phyloP scores from a whole-genome alignment of 1,284 basidiomycete species.

The Irpex sp. region DNA sequence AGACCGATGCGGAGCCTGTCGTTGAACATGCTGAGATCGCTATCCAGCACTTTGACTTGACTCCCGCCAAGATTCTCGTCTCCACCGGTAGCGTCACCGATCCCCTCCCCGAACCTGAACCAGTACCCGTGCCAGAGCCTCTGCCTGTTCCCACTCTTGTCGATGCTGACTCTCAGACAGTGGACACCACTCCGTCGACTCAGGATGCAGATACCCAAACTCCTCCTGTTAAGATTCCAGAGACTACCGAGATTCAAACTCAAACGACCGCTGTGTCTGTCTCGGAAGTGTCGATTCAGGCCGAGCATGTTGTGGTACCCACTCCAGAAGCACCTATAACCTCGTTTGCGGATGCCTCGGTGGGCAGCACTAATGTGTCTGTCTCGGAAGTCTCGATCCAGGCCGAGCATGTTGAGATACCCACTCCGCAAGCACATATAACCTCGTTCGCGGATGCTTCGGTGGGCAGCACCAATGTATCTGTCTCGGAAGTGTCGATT shows the following conservation, averaged over 20 bases:
- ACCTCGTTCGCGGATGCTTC: conserved; percentile 14
- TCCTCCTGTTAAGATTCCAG: not conserved
- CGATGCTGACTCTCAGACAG: conserved; percentile 29
- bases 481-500: conserved; percentile 9
- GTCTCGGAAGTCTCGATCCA: conserved; percentile 12
- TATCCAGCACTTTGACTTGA: conserved; percentile 36
- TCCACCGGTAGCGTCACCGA: conserved; percentile 30
- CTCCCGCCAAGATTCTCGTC: conserved; percentile 27
- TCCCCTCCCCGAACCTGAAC: conserved; percentile 12
- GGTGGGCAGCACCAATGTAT: conserved; percentile 26
- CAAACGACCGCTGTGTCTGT: conserved; percentile 13
- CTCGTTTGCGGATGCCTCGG: conserved; percentile 11
- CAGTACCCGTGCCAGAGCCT: conserved; percentile 21
- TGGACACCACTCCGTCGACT: conserved; percentile 13
- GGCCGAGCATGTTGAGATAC: not conserved
- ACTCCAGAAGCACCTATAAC: conserved; percentile 9
- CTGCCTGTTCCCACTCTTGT: conserved; percentile 15
- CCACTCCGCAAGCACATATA: conserved; percentile 4
- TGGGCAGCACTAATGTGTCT: conserved; percentile 26
- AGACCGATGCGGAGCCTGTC: conserved; percentile 41
- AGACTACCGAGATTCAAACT: conserved; percentile 13
- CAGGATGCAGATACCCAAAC: conserved; percentile 34
- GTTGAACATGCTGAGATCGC: conserved; percentile 32
- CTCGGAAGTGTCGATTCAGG: conserved; percentile 13
- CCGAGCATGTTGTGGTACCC: not conserved